A percentile compares a stretch with the other conserved stretches of the same genome.
These are phyloP conservation scores for Ophiostoma sp. DNA, from an alignment of 2,329 filamentous ascomycete genomes.

Conservation along the genomic window DNA sequence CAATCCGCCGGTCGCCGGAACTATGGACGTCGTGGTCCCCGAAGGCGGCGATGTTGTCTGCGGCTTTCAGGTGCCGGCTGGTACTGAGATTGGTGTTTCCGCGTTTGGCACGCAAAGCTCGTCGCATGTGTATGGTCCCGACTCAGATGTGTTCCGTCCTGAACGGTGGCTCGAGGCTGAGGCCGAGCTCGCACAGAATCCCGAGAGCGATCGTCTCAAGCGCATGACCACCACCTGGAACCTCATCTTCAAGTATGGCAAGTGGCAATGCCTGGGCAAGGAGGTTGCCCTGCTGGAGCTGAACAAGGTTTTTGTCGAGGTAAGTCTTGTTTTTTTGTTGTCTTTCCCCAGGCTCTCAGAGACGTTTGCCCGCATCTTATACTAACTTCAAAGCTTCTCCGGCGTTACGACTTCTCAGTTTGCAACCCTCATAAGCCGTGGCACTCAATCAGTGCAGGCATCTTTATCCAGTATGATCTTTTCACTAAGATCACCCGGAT, in stretches of 20 bases:
- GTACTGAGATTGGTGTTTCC: slow-evolving; percentile 43
- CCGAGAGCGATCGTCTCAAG: slow-evolving; percentile 17
- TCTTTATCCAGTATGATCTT: slow-evolving; percentile 32
- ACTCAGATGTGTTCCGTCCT: slow-evolving; percentile 41
- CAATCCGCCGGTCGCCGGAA: slow-evolving; percentile 40
- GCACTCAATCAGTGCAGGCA: slow-evolving; percentile 31
- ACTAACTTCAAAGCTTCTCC: slow-evolving; percentile 24
- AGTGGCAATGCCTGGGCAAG: slow-evolving; percentile 40
- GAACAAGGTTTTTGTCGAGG: slow-evolving; percentile 33
- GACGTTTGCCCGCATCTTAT: not conserved
- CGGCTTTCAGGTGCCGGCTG: slow-evolving; percentile 42
- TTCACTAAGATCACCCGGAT: slow-evolving; percentile 31
- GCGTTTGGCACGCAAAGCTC: slow-evolving; percentile 39
- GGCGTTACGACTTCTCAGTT: slow-evolving; percentile 31
- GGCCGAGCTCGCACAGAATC: slow-evolving; percentile 22
- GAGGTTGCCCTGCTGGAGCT: slow-evolving; percentile 42
- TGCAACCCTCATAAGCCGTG: slow-evolving; percentile 29
- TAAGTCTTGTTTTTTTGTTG: not conserved
- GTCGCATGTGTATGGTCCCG: slow-evolving; percentile 36
- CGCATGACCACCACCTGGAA: slow-evolving; percentile 33
- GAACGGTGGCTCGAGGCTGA: slow-evolving; percentile 42
- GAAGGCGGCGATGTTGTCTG: slow-evolving; percentile 37
- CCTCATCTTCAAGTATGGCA: slow-evolving; percentile 39
- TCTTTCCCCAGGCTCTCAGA: not conserved
- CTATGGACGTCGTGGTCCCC: slow-evolving; percentile 34